Evolutionary conservation across 768 basidiomycete species (phyloP).

Genomic region (Termitomyces sp.): DNA sequence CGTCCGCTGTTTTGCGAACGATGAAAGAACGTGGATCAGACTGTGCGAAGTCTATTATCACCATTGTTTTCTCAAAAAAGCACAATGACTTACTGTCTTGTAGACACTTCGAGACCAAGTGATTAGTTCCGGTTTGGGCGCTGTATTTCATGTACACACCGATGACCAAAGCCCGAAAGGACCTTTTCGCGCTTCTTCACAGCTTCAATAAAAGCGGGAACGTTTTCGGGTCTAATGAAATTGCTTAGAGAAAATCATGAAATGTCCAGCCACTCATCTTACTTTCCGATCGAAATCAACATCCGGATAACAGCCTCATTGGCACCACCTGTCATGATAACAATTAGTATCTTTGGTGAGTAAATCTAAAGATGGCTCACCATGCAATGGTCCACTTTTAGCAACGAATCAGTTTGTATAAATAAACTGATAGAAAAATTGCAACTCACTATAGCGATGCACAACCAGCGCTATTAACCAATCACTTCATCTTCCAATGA

Average conservation of each 20-base stretch:
- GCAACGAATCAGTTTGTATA: not conserved
- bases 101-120: constrained; percentile 47
- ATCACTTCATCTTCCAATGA: not conserved
- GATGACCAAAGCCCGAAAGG: constrained; percentile 87
- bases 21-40: constrained; percentile 91
- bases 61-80: not conserved
- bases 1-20: constrained; percentile 85
- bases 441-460: constrained; percentile 79
- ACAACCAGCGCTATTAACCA: constrained; percentile 62
- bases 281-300: constrained; percentile 86
- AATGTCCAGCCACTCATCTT: constrained; percentile 18
- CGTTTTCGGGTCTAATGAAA: constrained; percentile 62
- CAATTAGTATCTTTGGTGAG: not conserved
- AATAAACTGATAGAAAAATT: not conserved
- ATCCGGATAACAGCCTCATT: constrained; percentile 95
- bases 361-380: constrained; percentile 24
- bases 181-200: constrained; percentile 89
- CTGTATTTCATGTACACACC: constrained; percentile 34
- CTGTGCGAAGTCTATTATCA: constrained; percentile 29
- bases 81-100: constrained; percentile 51
- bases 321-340: constrained; percentile 58
- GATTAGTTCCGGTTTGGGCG: not conserved
- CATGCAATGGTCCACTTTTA: constrained; percentile 67
- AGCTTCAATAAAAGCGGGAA: constrained; percentile 79
- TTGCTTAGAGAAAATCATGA: not conserved